These are phyloP conservation scores for Arxiozyma heterogenica DNA, from an alignment of 1,139 yeast genomes.

Conservation along the genomic window DNA sequence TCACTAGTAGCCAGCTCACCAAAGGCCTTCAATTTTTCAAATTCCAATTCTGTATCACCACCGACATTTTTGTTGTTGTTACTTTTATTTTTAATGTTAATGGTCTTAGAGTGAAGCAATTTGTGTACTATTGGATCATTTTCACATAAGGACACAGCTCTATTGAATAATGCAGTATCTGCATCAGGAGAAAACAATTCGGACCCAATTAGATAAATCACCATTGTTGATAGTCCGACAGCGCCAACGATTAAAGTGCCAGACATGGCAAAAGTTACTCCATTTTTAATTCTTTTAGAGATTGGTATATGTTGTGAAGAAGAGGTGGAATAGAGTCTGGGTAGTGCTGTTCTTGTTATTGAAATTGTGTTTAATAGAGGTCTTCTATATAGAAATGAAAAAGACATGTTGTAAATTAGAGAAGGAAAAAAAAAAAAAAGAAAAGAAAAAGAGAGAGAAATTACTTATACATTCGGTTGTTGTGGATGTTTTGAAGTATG, in stretches of 20 bases:
- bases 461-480: too few relatives aligned
- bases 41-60: constrained; percentile 15
- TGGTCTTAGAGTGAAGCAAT: constrained; percentile 43
- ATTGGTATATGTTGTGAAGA: neutral
- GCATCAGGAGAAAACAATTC: constrained; percentile 84
- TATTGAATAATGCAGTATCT: constrained; percentile 81
- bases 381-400: neutral
- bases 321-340: neutral
- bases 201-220: constrained; percentile 63
- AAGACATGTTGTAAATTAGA: neutral
- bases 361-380: neutral
- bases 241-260: constrained; percentile 59
- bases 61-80: neutral
- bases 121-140: constrained; percentile 53
- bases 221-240: constrained; percentile 56
- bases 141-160: constrained; percentile 71
- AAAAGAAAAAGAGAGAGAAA: too few relatives aligned
- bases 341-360: neutral
- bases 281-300: constrained; percentile 34
- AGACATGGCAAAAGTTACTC: constrained; percentile 53
- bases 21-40: constrained; percentile 66
- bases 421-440: too few relatives aligned
- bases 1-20: constrained; percentile 63
- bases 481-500: neutral
- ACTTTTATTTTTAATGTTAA: constrained; percentile 13